Conservation (phyloP, 257 asterid species). For the Solanum corneliomulleri region DNA sequence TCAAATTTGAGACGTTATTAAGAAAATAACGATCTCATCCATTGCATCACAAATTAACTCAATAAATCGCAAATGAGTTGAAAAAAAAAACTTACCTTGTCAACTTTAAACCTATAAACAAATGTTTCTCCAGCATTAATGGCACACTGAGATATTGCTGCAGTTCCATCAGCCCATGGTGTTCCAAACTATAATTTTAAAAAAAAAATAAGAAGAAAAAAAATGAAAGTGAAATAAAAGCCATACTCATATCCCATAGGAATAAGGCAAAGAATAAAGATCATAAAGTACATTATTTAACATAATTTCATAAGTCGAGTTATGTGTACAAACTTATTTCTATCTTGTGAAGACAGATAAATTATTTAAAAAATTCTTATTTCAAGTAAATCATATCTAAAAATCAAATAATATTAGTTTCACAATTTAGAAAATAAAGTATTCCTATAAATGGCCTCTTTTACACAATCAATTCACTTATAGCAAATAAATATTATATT, state of each 20-base stretch:
- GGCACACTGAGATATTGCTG: constrained; percentile 74
- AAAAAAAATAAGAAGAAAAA: background rate
- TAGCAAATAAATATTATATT: background rate
- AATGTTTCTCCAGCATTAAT: constrained; percentile 68
- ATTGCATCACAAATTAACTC: background rate
- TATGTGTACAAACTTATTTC: too few relatives aligned
- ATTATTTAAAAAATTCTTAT: too few relatives aligned
- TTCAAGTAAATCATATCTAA: background rate
- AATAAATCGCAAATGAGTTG: background rate
- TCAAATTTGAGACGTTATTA: too few relatives aligned
- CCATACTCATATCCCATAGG: background rate
- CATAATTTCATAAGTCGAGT: background rate
- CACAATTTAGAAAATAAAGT: background rate
- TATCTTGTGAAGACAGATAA: background rate
- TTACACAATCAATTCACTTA: background rate
- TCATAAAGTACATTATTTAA: background rate
- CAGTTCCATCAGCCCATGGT: constrained; percentile 95
- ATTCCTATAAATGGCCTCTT: background rate
- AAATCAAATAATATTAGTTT: background rate
- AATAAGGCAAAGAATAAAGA: background rate
- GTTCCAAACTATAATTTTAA: constrained; percentile 36
- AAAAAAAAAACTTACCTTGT: constrained; percentile 24
- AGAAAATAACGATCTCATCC: fast-evolving
- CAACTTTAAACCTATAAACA: constrained; percentile 54
- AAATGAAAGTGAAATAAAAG: too few relatives aligned